Evolutionary conservation across 2,329 filamentous ascomycete species (phyloP).

Genomic region (Sporothrix sp.): DNA sequence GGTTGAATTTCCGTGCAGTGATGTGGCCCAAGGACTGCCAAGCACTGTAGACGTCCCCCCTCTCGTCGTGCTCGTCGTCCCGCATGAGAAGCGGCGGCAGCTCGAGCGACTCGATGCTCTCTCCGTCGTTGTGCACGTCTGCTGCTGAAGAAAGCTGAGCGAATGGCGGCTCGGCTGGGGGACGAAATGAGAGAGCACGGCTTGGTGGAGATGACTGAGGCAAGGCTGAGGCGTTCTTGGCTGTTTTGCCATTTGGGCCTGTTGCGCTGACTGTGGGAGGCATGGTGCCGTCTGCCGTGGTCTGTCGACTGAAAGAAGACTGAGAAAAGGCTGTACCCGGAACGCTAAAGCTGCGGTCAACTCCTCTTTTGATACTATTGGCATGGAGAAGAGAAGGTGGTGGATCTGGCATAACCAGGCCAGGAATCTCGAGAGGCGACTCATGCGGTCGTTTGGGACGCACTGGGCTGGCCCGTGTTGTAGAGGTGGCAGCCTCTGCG

Average conservation of each 20-base stretch:
- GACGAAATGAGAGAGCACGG: too few relatives aligned
- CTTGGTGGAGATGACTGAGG: too few relatives aligned
- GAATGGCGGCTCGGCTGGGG: not conserved
- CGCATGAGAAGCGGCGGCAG: constrained; percentile 3
- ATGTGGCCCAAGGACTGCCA: not conserved
- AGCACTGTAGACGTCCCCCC: not conserved
- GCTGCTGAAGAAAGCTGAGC: constrained; percentile 15
- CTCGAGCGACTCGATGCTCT: constrained; percentile 4
- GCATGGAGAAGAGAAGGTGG: constrained; percentile 8
- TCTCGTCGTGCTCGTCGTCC: not conserved
- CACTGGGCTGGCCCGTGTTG: constrained; percentile 22
- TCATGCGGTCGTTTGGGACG: constrained; percentile 30
- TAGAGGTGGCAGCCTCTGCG: not conserved
- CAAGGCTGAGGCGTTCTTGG: too few relatives aligned
- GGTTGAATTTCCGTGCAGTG: not conserved
- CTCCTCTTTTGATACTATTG: not conserved
- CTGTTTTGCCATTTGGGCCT: too few relatives aligned
- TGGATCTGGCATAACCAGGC: constrained; percentile 23
- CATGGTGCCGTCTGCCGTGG: not conserved
- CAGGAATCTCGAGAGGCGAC: constrained; percentile 28
- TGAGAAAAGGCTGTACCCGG: constrained; percentile 1
- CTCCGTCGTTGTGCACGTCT: not conserved
- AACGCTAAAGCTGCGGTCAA: constrained; percentile 8
- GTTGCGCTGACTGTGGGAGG: too few relatives aligned
- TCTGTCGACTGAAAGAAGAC: not conserved